Percentiles rank a stretch among this genome's conserved stretches.
phyloP scores from a whole-genome alignment of 2,329 filamentous ascomycete genomes.

The Beauveria asiatica region DNA sequence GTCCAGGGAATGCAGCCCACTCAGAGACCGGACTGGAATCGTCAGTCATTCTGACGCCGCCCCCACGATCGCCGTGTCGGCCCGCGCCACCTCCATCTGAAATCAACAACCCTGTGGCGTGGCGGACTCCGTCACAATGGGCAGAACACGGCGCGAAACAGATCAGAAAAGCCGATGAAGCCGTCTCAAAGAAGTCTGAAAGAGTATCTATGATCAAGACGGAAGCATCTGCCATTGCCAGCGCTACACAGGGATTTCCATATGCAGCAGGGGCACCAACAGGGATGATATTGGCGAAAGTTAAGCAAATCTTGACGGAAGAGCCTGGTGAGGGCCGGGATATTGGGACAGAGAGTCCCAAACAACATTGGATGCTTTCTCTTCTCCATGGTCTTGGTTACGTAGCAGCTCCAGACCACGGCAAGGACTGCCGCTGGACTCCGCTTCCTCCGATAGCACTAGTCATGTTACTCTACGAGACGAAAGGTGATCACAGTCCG shows the following conservation, averaged over 20 bases:
- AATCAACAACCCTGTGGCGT: constrained; percentile 12
- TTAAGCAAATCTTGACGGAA: constrained; percentile 10
- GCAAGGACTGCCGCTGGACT: not conserved
- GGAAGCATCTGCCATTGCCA: not conserved
- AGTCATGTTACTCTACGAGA: constrained; percentile 8
- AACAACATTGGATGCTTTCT: constrained; percentile 55
- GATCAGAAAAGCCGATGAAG: not conserved
- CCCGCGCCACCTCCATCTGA: not conserved
- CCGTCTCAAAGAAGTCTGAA: not conserved
- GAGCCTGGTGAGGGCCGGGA: constrained; percentile 36
- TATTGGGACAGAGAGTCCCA: constrained; percentile 43
- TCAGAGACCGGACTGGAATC: not conserved
- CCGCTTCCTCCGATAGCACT: not conserved
- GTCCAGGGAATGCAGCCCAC: not conserved
- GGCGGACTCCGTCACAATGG: constrained; percentile 11
- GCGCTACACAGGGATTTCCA: not conserved
- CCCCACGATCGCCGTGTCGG: constrained; percentile 13
- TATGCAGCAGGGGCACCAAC: constrained; percentile 13
- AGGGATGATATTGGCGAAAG: constrained; percentile 12
- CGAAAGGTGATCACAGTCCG: not conserved
- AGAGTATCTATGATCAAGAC: not conserved
- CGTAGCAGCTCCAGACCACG: not conserved
- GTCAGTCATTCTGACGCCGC: constrained; percentile 5
- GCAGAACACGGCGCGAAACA: not conserved
- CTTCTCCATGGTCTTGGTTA: constrained; percentile 39